Conservation (phyloP, 1,284 basidiomycete genomes). For the Sporisorium reilianum region DNA sequence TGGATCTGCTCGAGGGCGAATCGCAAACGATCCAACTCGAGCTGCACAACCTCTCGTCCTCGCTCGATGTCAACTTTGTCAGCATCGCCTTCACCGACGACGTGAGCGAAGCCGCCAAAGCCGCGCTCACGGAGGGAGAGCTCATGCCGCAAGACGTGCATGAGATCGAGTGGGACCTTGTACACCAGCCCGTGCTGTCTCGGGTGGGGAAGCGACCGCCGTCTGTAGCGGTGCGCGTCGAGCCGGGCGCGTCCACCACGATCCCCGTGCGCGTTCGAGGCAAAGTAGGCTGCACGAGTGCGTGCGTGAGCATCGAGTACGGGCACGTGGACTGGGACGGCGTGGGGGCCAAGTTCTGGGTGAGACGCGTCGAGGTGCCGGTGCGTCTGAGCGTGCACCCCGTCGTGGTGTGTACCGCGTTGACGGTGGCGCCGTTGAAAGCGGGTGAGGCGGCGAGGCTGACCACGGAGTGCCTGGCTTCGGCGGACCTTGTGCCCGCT, state of each 20-base stretch:
- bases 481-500: constrained; percentile 21
- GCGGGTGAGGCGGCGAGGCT: constrained; percentile 53
- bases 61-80: constrained; percentile 84
- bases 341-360: constrained; percentile 76
- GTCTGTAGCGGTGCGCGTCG: constrained; percentile 70
- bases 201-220: not conserved
- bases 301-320: constrained; percentile 85
- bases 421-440: constrained; percentile 40
- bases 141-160: constrained; percentile 86
- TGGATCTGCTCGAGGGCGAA: constrained; percentile 95
- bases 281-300: constrained; percentile 86
- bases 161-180: constrained; percentile 86
- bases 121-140: constrained; percentile 79
- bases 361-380: constrained; percentile 84
- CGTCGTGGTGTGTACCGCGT: constrained; percentile 79
- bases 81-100: constrained; percentile 89
- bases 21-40: constrained; percentile 84
- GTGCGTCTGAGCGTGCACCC: constrained; percentile 91
- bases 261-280: constrained; percentile 82
- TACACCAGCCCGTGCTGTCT: constrained; percentile 80
- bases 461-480: constrained; percentile 70
- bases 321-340: constrained; percentile 73
- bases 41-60: constrained; percentile 80
- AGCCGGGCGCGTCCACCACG: constrained; percentile 78
- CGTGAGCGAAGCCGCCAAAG: constrained; percentile 80